Conservation (phyloP, 768 basidiomycete species). For the Amanita brunnescens region DNA sequence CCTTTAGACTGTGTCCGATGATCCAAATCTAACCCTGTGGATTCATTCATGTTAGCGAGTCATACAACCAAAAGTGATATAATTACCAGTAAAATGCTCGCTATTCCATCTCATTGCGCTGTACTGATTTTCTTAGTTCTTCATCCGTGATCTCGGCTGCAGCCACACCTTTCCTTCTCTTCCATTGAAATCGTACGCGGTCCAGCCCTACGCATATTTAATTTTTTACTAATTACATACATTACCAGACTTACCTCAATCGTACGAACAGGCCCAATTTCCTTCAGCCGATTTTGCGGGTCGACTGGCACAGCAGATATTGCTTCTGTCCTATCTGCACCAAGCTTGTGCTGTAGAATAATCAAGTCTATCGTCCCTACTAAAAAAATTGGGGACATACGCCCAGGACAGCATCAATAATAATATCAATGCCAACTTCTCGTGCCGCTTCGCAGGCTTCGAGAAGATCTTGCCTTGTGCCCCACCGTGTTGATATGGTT, state of each 20-base stretch:
- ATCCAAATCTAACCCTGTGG: constrained; percentile 77
- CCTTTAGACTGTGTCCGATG: constrained; percentile 48
- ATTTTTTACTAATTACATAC: background rate
- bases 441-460: constrained; percentile 60
- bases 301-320: constrained; percentile 68
- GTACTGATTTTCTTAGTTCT: constrained; percentile 36
- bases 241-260: constrained; percentile 48
- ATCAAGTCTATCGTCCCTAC: constrained; percentile 5
- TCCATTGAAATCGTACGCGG: constrained; percentile 78
- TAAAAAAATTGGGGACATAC: constrained; percentile 29
- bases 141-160: background rate
- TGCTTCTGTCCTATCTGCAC: constrained; percentile 67
- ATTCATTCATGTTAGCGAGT: background rate
- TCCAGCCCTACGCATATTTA: constrained; percentile 55
- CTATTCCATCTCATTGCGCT: constrained; percentile 66
- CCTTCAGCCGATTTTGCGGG: constrained; percentile 54
- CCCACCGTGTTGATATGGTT: constrained; percentile 71
- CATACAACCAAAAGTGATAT: background rate
- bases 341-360: constrained; percentile 62
- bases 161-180: constrained; percentile 54
- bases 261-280: constrained; percentile 46
- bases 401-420: constrained; percentile 87
- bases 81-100: constrained; percentile 69
- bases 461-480: constrained; percentile 72
- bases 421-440: constrained; percentile 59